Evolutionary conservation across 495 filamentous ascomycete genomes (phyloP).

Genomic region (Aspergillus taichungensis): DNA sequence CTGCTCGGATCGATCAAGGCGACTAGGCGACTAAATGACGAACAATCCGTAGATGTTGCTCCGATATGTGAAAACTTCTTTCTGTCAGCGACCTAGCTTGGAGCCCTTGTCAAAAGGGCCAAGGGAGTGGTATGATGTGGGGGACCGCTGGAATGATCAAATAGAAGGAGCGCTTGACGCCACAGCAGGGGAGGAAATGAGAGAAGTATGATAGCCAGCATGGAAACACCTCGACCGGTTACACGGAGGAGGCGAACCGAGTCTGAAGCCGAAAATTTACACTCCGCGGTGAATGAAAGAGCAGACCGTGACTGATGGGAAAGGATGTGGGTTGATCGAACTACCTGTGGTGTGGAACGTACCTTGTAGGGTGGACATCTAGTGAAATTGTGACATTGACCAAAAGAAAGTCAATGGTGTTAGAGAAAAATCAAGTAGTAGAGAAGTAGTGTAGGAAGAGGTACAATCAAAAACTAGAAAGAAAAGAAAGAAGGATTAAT

Average conservation of each 20-base stretch:
- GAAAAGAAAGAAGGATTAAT: neutral
- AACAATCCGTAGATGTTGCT: neutral
- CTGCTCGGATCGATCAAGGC: neutral
- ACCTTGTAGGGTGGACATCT: slow-evolving; percentile 17
- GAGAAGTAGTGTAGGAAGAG: neutral
- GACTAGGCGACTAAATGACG: slow-evolving; percentile 3
- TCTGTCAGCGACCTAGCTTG: neutral
- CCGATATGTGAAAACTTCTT: neutral
- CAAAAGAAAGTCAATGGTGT: neutral
- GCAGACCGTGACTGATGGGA: slow-evolving; percentile 5
- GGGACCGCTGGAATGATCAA: too few species aligned
- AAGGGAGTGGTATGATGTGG: too few species aligned
- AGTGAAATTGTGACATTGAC: neutral
- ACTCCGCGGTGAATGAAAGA: slow-evolving; percentile 8
- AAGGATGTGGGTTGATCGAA: neutral
- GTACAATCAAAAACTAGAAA: neutral
- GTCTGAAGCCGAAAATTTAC: neutral
- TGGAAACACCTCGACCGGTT: neutral
- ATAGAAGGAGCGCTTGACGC: too few species aligned
- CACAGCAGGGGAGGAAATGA: neutral
- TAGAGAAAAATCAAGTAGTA: neutral
- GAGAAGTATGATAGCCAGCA: slow-evolving; percentile 4
- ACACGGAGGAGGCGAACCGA: too few species aligned
- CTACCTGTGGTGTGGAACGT: slow-evolving; percentile 1
- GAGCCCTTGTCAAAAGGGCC: neutral